Evolutionary conservation across 371 early-diverging fungal species (phyloP), one percentile per base, ranked within the genome.

Genomic region (Spraguea lophii): DNA sequence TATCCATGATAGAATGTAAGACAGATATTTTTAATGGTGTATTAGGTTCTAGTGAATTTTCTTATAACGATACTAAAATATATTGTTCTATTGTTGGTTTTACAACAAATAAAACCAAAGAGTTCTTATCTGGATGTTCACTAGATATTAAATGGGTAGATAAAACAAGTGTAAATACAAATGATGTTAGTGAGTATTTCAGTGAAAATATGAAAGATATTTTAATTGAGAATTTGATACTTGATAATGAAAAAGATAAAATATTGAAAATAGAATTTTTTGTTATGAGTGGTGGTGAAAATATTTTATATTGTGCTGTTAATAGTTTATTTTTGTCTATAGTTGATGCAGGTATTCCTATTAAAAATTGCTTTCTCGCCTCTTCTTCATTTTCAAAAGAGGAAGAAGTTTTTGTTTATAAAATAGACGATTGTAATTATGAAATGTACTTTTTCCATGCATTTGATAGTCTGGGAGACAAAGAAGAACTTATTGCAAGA

Each of bases 281-380:
- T 25, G 34, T 51, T 20, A 34, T 20, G 16, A 43, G 36, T 30
- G 36, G 16, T n/a, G 6, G 3, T 21, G 45, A 32, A 4, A 57
- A 59, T 39, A 40, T 48, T 3, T 25, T 59, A 23, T 48, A 24
- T 26, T 59, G 59, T 52, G 52, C 53, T 27, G 35, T 59, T 12
- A 62, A 62, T 51, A 26, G 54, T 12, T 19, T 41, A 1, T 26
- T 62, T 19, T 15, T 58, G 4, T 58, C 54, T 2, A 30, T 50
- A 10, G 13, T 48, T 2, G 50, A 57, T 19, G 49, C 27, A 21
- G 63, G 63, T 6, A 47, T 62, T 25, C 63, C 63, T 22, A 44
- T 62, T 1, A 47, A 21, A 34, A 19, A 30, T 0, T 15, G 54
- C 24, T 50, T 57, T 30, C 55, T 54, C 45, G 59, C 58, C 7